These are phyloP conservation scores for Solanum ossicruentum DNA, from an alignment of 257 asterid species.

Conservation along the genomic window DNA sequence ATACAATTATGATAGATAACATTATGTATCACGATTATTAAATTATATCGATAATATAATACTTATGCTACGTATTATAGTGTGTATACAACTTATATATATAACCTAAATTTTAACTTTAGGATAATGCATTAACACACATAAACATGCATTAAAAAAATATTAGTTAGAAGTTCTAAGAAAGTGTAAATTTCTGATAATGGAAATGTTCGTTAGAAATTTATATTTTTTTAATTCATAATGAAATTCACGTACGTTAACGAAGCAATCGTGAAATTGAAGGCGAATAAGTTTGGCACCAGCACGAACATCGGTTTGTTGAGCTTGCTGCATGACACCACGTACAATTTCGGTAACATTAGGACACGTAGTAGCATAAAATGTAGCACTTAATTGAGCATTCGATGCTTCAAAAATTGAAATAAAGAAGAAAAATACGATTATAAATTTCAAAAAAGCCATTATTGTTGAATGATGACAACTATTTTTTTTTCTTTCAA, in stretches of 20 bases:
- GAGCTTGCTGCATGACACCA: conserved; percentile 6
- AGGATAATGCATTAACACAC: background rate
- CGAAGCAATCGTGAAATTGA: conserved; percentile 27
- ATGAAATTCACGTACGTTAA: background rate
- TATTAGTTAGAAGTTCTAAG: background rate
- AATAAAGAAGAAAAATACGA: background rate
- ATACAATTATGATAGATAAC: background rate
- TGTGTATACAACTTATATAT: background rate
- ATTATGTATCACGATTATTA: background rate
- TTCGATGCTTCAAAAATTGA: background rate
- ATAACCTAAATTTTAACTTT: too few species aligned
- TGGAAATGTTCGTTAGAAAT: background rate
- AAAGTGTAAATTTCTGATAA: too few species aligned
- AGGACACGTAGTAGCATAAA: conserved; percentile 13
- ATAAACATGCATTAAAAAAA: background rate
- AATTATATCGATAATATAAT: background rate
- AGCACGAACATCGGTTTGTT: conserved; percentile 7
- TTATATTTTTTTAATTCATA: background rate
- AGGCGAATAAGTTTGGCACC: conserved; percentile 22
- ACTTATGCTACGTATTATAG: background rate
- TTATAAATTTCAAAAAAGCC: background rate
- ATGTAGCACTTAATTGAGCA: conserved; percentile 18
- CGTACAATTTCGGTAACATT: conserved; percentile 11
- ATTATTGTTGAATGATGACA: background rate
- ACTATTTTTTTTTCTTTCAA: background rate